phyloP scores from a whole-genome alignment of 306 rosid genomes.

The Alnus glutinosa region DNA sequence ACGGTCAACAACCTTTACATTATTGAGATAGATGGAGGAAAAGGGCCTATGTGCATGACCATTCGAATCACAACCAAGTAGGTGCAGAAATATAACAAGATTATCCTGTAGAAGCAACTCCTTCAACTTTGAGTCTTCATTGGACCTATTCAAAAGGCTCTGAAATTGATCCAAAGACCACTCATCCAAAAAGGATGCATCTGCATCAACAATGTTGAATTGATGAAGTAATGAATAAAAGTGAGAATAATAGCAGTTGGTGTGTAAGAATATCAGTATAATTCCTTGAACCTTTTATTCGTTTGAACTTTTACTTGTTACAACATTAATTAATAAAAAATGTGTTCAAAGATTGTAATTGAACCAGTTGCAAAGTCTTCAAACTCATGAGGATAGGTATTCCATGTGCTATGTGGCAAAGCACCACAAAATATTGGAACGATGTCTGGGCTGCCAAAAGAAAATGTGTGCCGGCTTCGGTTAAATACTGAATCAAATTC shows the following conservation, averaged over 20 bases:
- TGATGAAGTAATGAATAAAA: slow-evolving; percentile 18
- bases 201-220: slow-evolving; percentile 47
- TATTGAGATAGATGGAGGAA: slow-evolving; percentile 86
- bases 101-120: slow-evolving; percentile 66
- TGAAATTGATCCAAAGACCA: slow-evolving; percentile 90
- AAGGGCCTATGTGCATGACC: slow-evolving; percentile 92
- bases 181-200: slow-evolving; percentile 89
- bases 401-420: slow-evolving; percentile 86
- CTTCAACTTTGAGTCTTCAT: slow-evolving; percentile 62
- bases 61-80: slow-evolving; percentile 91
- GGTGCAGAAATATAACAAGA: slow-evolving; percentile 76
- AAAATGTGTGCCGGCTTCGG: slow-evolving; percentile 69
- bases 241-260: slow-evolving; percentile 11
- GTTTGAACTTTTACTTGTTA: background rate
- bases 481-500: slow-evolving; percentile 92
- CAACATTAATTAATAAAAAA: slow-evolving; percentile 9
- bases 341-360: slow-evolving; percentile 12
- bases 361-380: slow-evolving; percentile 91
- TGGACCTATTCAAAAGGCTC: slow-evolving; percentile 71
- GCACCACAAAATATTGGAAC: slow-evolving; percentile 86
- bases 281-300: background rate
- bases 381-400: slow-evolving; percentile 72
- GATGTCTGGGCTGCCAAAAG: slow-evolving; percentile 89
- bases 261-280: slow-evolving; percentile 5
- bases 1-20: slow-evolving; percentile 83